A percentile compares a stretch with the other conserved stretches of the same genome.
phyloP scores from a whole-genome alignment of 2,329 filamentous ascomycete genomes.

The Neonectria sp. region DNA sequence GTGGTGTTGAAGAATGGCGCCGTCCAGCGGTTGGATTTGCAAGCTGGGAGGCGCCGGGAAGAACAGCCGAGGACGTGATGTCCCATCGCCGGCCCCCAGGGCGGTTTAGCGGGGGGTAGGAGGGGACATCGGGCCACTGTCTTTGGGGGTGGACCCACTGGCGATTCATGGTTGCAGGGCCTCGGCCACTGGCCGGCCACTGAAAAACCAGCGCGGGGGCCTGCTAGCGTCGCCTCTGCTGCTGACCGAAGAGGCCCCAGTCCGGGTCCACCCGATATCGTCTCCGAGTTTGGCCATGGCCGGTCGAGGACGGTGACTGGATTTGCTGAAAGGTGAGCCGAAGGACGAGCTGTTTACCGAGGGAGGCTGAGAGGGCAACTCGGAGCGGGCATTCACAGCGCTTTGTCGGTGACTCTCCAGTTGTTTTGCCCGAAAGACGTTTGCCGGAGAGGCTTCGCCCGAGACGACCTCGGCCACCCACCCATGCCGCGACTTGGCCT shows the following conservation, averaged over 20 bases:
- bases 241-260: slow-evolving; percentile 17
- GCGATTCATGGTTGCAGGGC: slow-evolving; percentile 1
- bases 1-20: slow-evolving; percentile 32
- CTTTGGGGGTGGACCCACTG: slow-evolving; percentile 24
- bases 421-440: background rate
- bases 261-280: slow-evolving; percentile 28
- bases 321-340: background rate
- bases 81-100: slow-evolving; percentile 15
- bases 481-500: no score
- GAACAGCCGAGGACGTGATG: slow-evolving; percentile 20
- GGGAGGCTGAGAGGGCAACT: background rate
- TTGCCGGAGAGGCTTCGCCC: background rate
- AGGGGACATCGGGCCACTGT: slow-evolving; percentile 16
- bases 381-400: background rate
- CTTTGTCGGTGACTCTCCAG: no score
- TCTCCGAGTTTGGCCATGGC: slow-evolving; percentile 23
- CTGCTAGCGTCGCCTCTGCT: slow-evolving; percentile 15
- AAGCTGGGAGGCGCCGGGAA: slow-evolving; percentile 10
- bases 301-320: background rate
- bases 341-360: background rate
- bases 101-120: background rate
- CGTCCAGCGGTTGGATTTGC: slow-evolving; percentile 10
- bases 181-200: slow-evolving; percentile 14
- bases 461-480: background rate
- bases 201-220: slow-evolving; percentile 18